Base-by-base conservation (phyloP, 106 monocot species). In the Dendrobium huoshanense region DNA sequence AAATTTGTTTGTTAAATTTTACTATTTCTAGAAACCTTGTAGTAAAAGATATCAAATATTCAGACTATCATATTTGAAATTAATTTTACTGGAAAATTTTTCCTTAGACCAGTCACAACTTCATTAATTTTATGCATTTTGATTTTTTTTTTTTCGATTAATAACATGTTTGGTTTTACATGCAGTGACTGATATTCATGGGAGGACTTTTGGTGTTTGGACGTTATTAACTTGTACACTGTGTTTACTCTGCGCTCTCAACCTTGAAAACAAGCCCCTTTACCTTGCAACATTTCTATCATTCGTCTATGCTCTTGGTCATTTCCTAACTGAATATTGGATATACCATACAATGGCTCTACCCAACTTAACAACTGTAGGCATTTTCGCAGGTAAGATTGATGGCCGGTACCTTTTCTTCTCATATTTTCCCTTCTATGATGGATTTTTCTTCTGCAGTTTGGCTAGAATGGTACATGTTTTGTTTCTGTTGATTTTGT, bases 171-270 rank as follows among this genome's bases (percentile, higher is more conserved):
- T 55, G 1, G 33, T 87, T 13, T 87, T 85, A 10, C 47, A 48
- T 91, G 87, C 70, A 99, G 98, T 99, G 98, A 95, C 89, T 78
- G 98, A 99, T 68, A 84, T 99, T 73, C 98, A 99, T 86, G 98
- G 98, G 56, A 91, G 98, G 75, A 99, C 97, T 43, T 98, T 98
- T 88, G 94, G 97, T 48, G 86, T 94, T 65, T 94, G 97, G 94
- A 98, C 97, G 17, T 89, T 98, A 42, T 75, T 98, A 65, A 94
- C 97, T 1, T 98, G 97, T 81, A 94, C 97, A 4, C 86, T 98
- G 7, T 98, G 94, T 73, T 92, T 89, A 68, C 86, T 94, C 5
- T 98, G 94, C 80, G 97, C 97, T 67, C 87, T 98, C 84, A 98
- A 98, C 86, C 92, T 94, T 40, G 91, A 94, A 27, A 92, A 86